Evolutionary conservation across 345 rosid species (phyloP).

Genomic region (Chamaenerion angustifolium): DNA sequence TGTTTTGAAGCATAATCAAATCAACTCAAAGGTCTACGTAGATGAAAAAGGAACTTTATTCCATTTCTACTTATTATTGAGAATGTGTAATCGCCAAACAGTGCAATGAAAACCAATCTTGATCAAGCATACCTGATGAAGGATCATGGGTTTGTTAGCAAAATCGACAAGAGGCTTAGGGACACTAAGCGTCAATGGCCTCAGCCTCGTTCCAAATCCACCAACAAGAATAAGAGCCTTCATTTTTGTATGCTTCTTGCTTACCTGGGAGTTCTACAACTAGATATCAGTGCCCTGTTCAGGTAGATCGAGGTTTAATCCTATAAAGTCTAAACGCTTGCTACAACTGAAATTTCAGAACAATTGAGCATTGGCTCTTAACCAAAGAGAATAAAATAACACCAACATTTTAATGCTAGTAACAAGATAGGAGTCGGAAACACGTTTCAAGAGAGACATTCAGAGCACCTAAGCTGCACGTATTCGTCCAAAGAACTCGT

Average conservation of each 20-base stretch:
- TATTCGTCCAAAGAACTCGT: too few relatives aligned
- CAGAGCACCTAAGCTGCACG: too few relatives aligned
- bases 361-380: too few relatives aligned
- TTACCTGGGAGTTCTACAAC: slow-evolving; percentile 21
- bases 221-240: slow-evolving; percentile 99
- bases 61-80: neutral
- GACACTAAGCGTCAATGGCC: slow-evolving; percentile 94
- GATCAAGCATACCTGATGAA: slow-evolving; percentile 63
- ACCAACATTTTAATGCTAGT: too few relatives aligned
- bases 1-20: too few relatives aligned
- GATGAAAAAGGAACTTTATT: too few relatives aligned
- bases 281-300: neutral
- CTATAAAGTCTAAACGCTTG: too few relatives aligned
- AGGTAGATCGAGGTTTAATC: neutral
- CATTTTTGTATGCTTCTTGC: slow-evolving; percentile 32
- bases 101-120: neutral
- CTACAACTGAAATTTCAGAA: too few relatives aligned
- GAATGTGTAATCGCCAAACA: neutral
- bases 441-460: too few relatives aligned
- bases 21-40: too few relatives aligned
- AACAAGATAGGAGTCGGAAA: too few relatives aligned
- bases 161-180: slow-evolving; percentile 98
- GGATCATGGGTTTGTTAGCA: slow-evolving; percentile 97
- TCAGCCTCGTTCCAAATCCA: slow-evolving; percentile 93
- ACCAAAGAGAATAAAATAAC: too few relatives aligned